Percentiles rank a stretch among this genome's conserved stretches.
Conservation (phyloP, 2,329 filamentous ascomycete genomes). For the Calonectria henricotiae region DNA sequence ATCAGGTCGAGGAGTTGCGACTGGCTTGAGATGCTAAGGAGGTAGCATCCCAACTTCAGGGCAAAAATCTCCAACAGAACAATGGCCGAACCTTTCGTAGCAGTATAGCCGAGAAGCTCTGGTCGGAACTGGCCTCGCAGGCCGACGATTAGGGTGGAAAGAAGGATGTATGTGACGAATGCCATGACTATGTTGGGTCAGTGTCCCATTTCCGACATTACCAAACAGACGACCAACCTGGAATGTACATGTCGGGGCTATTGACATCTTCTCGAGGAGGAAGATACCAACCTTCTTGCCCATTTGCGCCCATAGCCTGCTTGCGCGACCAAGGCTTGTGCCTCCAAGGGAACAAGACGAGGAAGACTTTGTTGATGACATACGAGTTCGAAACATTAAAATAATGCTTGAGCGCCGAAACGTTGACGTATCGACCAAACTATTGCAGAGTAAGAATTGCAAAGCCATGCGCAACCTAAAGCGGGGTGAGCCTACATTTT, state of each 20-base stretch:
- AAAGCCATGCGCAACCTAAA: background rate
- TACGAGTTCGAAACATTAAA: constrained; percentile 99
- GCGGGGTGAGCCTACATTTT: constrained; percentile 79
- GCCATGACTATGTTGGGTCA: constrained; percentile 80
- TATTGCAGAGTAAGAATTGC: constrained; percentile 50
- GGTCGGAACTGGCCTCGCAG: constrained; percentile 94
- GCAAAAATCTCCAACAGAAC: constrained; percentile 91
- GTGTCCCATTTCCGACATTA: constrained; percentile 22
- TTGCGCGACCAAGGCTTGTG: constrained; percentile 98
- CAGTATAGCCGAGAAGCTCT: constrained; percentile 91
- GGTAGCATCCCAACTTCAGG: constrained; percentile 92
- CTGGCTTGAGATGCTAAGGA: constrained; percentile 93
- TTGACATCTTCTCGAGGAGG: constrained; percentile 97
- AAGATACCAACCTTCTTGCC: constrained; percentile 84
- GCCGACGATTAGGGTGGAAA: constrained; percentile 92
- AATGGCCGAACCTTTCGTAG: constrained; percentile 86
- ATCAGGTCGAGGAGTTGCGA: constrained; percentile 94
- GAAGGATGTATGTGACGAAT: constrained; percentile 95
- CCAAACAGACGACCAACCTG: constrained; percentile 62
- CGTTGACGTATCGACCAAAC: constrained; percentile 85
- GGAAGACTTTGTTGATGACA: constrained; percentile 91
- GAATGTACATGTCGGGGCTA: constrained; percentile 99
- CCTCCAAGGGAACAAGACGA: constrained; percentile 97
- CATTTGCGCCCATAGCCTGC: constrained; percentile 80
- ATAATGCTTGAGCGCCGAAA: constrained; percentile 96